A percentile compares a stretch with the other conserved stretches of the same genome.
phyloP scores from a whole-genome alignment of 2,329 filamentous ascomycete species.

The Hypoxylon sp. region DNA sequence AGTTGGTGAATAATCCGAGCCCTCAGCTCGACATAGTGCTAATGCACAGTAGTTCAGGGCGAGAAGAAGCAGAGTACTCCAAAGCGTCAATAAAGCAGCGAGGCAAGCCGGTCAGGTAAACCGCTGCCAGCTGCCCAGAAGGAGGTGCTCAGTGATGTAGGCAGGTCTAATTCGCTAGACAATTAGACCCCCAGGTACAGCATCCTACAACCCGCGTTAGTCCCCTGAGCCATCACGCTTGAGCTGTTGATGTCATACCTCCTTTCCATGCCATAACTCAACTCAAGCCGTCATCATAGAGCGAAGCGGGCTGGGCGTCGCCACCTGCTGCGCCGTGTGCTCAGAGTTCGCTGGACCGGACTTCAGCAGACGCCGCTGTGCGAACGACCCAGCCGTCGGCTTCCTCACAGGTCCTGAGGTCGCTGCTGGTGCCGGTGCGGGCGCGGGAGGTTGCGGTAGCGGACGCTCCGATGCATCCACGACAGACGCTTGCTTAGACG shows the following conservation, averaged over 20 bases:
- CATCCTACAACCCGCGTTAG: conserved; percentile 35
- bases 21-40: conserved; percentile 21
- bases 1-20: conserved; percentile 27
- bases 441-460: conserved; percentile 58
- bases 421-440: conserved; percentile 48
- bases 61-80: conserved; percentile 43
- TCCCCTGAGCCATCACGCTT: conserved; percentile 6
- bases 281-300: conserved; percentile 72
- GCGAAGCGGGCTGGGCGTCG: conserved; percentile 75
- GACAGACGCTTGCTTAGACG: conserved; percentile 55
- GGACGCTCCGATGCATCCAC: conserved; percentile 54
- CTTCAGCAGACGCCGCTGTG: conserved; percentile 62
- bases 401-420: conserved; percentile 42
- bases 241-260: conserved; percentile 42
- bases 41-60: conserved; percentile 18
- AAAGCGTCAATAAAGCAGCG: conserved; percentile 32
- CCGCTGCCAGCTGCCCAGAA: conserved; percentile 25
- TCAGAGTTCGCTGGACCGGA: conserved; percentile 59
- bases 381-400: conserved; percentile 51
- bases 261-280: conserved; percentile 46
- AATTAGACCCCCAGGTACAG: conserved; percentile 36
- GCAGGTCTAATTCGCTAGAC: conserved; percentile 33
- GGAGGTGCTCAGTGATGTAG: conserved; percentile 41
- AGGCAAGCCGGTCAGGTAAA: conserved; percentile 22
- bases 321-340: conserved; percentile 62